Evolutionary conservation across 1,284 basidiomycete species (phyloP).

Genomic region (Vanrija sp.): DNA sequence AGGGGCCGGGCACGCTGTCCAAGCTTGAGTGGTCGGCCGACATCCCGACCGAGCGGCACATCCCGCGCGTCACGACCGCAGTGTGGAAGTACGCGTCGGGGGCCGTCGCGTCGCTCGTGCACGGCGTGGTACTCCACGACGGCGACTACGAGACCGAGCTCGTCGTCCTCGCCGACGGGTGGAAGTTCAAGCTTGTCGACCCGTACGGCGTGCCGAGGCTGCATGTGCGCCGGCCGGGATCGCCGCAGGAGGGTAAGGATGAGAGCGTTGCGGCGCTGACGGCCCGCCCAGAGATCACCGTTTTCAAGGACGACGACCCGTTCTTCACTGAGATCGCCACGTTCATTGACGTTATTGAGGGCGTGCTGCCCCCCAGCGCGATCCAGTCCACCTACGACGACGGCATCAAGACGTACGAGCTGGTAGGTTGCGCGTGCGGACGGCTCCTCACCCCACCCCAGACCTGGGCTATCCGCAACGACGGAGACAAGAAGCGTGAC

Average conservation of each 20-base stretch:
- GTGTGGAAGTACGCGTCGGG: slow-evolving; percentile 48
- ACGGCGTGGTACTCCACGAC: slow-evolving; percentile 38
- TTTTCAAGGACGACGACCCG: slow-evolving; percentile 40
- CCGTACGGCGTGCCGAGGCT: slow-evolving; percentile 47
- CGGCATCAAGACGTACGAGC: slow-evolving; percentile 77
- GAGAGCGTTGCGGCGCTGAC: no score
- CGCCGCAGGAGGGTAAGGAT: slow-evolving; percentile 7
- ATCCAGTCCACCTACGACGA: slow-evolving; percentile 56
- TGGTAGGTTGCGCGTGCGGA: slow-evolving; percentile 1
- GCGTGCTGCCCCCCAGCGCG: slow-evolving; percentile 20
- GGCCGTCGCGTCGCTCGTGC: slow-evolving; percentile 41
- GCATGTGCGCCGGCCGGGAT: slow-evolving; percentile 44
- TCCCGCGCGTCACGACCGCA: slow-evolving; percentile 50
- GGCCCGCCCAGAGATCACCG: no score
- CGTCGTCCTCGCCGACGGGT: slow-evolving; percentile 42
- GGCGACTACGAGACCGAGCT: slow-evolving; percentile 44
- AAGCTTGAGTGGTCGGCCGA: slow-evolving; percentile 52
- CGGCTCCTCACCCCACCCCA: no score
- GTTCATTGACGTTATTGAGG: slow-evolving; percentile 41
- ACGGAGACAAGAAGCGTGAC: no score
- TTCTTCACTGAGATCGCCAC: slow-evolving; percentile 49
- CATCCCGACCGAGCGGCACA: slow-evolving; percentile 40
- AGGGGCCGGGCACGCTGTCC: slow-evolving; percentile 50
- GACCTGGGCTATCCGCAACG: slow-evolving; percentile 38
- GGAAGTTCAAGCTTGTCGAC: slow-evolving; percentile 45